phyloP scores from a whole-genome alignment of 306 rosid species.

The Canavalia gladiata region DNA sequence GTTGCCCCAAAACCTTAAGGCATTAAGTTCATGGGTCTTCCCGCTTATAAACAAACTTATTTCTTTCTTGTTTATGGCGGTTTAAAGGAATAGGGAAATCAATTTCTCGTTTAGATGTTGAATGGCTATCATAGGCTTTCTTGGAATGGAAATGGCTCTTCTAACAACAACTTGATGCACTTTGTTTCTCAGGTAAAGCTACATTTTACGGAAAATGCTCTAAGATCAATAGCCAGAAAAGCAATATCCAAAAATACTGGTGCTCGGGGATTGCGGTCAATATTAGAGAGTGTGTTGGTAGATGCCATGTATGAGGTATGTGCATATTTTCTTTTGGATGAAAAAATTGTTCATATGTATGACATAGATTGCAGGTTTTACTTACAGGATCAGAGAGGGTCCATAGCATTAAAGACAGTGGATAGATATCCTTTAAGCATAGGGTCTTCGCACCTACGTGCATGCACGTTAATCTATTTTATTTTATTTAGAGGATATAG shows the following conservation, averaged over 20 bases:
- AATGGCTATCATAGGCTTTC: conserved; percentile 29
- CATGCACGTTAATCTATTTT: not conserved
- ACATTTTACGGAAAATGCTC: conserved; percentile 73
- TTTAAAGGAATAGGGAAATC: conserved; percentile 26
- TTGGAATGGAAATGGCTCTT: conserved; percentile 25
- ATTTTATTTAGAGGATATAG: not conserved
- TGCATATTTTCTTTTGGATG: conserved; percentile 35
- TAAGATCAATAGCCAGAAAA: conserved; percentile 77
- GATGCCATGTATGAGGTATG: conserved; percentile 98
- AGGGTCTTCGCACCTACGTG: not conserved
- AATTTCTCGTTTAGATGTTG: conserved; percentile 36
- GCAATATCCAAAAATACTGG: conserved; percentile 92
- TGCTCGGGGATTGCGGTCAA: conserved; percentile 87
- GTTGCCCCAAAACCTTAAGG: not conserved
- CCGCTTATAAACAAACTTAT: not conserved
- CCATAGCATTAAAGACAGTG: conserved; percentile 2
- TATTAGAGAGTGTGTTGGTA: conserved; percentile 85
- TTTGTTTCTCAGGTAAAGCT: conserved; percentile 78
- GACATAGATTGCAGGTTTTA: conserved; percentile 16
- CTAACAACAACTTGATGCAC: conserved; percentile 34
- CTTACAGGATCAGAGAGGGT: not conserved
- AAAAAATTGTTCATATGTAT: conserved; percentile 23
- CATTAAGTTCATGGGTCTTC: not conserved
- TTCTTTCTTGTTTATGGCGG: conserved; percentile 42
- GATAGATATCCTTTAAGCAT: not conserved